Conservation (phyloP, 2,329 filamentous ascomycete species). For the Penicillium griseofulvum region DNA sequence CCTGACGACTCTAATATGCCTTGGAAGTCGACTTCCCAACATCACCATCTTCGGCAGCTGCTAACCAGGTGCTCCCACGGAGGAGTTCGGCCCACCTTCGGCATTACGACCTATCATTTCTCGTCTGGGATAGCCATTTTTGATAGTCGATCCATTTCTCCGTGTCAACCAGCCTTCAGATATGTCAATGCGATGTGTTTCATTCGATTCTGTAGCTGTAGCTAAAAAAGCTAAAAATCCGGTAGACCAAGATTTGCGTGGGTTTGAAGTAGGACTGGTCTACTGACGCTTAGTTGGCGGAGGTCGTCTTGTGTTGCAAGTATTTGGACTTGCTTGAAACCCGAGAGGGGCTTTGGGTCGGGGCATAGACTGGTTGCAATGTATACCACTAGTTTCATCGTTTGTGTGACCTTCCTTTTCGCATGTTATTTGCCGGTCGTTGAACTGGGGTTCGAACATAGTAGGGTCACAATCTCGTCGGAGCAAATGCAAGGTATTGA, state of each 20-base stretch:
- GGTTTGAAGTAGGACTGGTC: slow-evolving; percentile 1
- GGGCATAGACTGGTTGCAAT: neutral
- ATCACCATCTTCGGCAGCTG: too few relatives aligned
- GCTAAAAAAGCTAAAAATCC: too few relatives aligned
- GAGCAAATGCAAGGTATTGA: neutral
- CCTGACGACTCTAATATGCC: too few relatives aligned
- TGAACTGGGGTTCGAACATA: neutral
- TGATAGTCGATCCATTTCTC: too few relatives aligned
- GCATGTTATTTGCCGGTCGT: neutral
- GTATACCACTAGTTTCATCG: neutral
- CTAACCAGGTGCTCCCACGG: too few relatives aligned
- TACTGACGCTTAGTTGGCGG: neutral
- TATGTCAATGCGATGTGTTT: too few relatives aligned
- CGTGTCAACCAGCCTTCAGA: too few relatives aligned
- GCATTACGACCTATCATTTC: too few relatives aligned
- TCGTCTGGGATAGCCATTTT: too few relatives aligned
- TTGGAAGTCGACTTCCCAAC: too few relatives aligned
- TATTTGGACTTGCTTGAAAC: neutral
- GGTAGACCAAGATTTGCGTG: slow-evolving; percentile 22
- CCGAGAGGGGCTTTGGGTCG: neutral
- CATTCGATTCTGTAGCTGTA: too few relatives aligned
- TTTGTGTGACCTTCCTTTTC: neutral
- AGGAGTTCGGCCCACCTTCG: too few relatives aligned
- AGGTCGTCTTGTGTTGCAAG: neutral
- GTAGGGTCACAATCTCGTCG: neutral